Evolutionary conservation across 2,329 filamentous ascomycete species (phyloP).

Genomic region (Pestalotiopsis sp.): DNA sequence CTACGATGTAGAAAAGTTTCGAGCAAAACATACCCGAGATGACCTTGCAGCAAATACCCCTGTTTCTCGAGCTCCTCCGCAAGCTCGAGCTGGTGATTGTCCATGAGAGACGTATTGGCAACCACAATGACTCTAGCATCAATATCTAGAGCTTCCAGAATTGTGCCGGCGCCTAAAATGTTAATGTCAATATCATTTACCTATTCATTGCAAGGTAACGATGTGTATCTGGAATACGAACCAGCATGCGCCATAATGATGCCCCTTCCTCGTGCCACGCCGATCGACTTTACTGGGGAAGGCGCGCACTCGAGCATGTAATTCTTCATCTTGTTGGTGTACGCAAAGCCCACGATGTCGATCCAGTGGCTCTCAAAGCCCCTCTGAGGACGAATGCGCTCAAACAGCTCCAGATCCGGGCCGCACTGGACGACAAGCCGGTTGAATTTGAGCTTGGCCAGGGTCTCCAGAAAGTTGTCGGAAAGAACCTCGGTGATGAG

Average conservation of each 20-base stretch:
- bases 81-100: constrained; percentile 91
- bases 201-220: neutral
- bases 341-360: constrained; percentile 65
- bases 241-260: constrained; percentile 89
- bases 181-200: constrained; percentile 5
- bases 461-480: constrained; percentile 61
- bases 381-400: constrained; percentile 25
- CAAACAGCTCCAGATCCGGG: constrained; percentile 62
- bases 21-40: constrained; percentile 57
- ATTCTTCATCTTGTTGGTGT: constrained; percentile 61
- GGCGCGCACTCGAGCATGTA: constrained; percentile 61
- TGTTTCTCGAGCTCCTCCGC: constrained; percentile 74
- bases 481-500: constrained; percentile 70
- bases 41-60: constrained; percentile 76
- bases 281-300: constrained; percentile 36
- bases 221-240: constrained; percentile 40
- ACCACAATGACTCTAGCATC: constrained; percentile 84
- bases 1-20: neutral
- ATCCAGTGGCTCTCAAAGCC: constrained; percentile 38
- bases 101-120: constrained; percentile 78
- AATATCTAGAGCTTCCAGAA: constrained; percentile 78
- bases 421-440: constrained; percentile 82
- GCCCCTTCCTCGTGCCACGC: constrained; percentile 54
- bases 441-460: constrained; percentile 66
- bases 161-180: constrained; percentile 78